A percentile compares a stretch with the other conserved stretches of the same genome.
phyloP scores from a whole-genome alignment of 352 stramenopile species.

The Globisporangium polare region DNA sequence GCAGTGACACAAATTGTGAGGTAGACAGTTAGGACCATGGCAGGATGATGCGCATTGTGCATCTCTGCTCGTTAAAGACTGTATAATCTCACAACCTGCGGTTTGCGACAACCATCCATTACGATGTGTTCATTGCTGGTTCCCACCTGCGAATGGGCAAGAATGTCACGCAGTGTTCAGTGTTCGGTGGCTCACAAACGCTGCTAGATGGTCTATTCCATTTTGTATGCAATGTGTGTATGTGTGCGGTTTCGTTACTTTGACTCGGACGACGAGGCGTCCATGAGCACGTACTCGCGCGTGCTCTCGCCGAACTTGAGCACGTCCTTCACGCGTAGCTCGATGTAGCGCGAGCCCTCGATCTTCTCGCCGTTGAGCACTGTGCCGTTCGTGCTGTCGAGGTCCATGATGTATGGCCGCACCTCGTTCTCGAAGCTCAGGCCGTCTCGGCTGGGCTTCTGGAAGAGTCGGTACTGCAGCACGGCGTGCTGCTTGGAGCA shows the following conservation, averaged over 20 bases:
- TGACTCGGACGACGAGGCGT: constrained; percentile 31
- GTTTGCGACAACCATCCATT: background rate
- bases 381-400: constrained; percentile 97
- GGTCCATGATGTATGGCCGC: constrained; percentile 97
- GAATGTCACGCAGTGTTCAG: too few species aligned
- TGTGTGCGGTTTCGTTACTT: background rate
- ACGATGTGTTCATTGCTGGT: background rate
- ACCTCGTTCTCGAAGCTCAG: constrained; percentile 60
- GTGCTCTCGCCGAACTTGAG: constrained; percentile 95
- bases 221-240: constrained; percentile 2
- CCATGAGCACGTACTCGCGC: constrained; percentile 97
- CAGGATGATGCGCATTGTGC: background rate
- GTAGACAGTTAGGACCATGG: background rate
- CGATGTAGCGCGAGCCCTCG: constrained; percentile 94
- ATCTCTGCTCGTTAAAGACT: background rate
- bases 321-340: constrained; percentile 94
- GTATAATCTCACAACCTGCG: constrained; percentile 4
- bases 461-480: constrained; percentile 91
- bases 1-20: background rate
- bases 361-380: constrained; percentile 95
- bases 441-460: constrained; percentile 59
- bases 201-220: background rate
- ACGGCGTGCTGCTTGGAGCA: constrained; percentile 98
- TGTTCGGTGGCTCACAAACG: too few species aligned
- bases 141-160: background rate